Conservation (phyloP, 1,284 basidiomycete genomes). For the Chiua sp. region DNA sequence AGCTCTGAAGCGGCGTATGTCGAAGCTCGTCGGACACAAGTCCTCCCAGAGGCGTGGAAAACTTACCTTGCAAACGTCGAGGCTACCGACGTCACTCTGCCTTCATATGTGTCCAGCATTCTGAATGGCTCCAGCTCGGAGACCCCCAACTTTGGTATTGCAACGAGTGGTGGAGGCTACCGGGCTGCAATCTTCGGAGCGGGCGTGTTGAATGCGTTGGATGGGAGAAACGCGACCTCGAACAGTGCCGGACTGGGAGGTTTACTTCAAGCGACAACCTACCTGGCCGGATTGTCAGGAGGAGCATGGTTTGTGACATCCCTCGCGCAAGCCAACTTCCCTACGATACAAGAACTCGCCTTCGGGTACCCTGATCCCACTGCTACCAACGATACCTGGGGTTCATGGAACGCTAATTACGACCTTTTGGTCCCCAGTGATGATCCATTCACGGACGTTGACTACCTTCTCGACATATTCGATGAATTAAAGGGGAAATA, state of each 20-base stretch:
- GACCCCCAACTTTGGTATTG: conserved; percentile 47
- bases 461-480: conserved; percentile 31
- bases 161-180: conserved; percentile 52
- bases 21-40: conserved; percentile 31
- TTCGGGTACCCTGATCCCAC: conserved; percentile 37
- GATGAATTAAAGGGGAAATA: conserved; percentile 41
- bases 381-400: conserved; percentile 27
- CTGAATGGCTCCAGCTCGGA: conserved; percentile 29
- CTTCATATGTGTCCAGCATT: conserved; percentile 42
- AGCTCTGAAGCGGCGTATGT: conserved; percentile 36
- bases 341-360: conserved; percentile 42
- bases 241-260: conserved; percentile 50
- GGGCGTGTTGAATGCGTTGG: conserved; percentile 53
- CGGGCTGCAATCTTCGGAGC: conserved; percentile 57
- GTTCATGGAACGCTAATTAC: conserved; percentile 42
- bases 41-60: conserved; percentile 39
- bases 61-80: conserved; percentile 42
- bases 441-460: conserved; percentile 12
- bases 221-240: conserved; percentile 51
- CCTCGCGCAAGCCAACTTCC: conserved; percentile 45
- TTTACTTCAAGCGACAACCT: conserved; percentile 52
- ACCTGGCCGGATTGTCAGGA: conserved; percentile 51
- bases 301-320: conserved; percentile 46
- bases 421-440: conserved; percentile 29
- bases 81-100: conserved; percentile 30